These are phyloP conservation scores for Plantago coronopus DNA, from an alignment of 305 asterid genomes.

Conservation along the genomic window DNA sequence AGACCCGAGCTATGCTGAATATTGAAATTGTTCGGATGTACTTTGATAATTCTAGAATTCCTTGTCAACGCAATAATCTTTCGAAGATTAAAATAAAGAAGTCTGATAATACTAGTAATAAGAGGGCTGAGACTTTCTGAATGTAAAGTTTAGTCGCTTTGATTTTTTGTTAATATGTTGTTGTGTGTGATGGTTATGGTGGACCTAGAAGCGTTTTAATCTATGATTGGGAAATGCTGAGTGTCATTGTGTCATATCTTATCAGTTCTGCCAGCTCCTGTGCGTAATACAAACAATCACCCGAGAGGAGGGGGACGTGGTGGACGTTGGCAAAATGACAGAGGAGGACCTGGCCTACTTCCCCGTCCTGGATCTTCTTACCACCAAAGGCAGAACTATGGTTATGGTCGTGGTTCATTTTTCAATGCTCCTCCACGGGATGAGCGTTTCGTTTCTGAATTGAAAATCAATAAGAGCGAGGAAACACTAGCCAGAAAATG, in stretches of 20 bases:
- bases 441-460: slow-evolving; percentile 90
- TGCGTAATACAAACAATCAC: slow-evolving; percentile 54
- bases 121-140: too few species aligned
- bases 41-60: too few species aligned
- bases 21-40: too few species aligned
- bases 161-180: too few species aligned
- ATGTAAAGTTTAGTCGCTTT: too few species aligned
- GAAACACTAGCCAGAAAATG: slow-evolving; percentile 87
- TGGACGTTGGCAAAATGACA: slow-evolving; percentile 87
- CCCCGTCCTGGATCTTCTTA: slow-evolving; percentile 89
- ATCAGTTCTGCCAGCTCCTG: slow-evolving; percentile 64
- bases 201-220: too few species aligned
- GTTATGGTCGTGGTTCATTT: slow-evolving; percentile 50
- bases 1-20: too few species aligned
- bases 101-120: too few species aligned
- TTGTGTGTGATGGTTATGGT: too few species aligned
- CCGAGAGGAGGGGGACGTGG: slow-evolving; percentile 55
- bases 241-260: slow-evolving; percentile 23
- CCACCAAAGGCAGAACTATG: slow-evolving; percentile 66
- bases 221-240: neutral
- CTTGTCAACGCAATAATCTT: too few species aligned
- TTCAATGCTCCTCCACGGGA: slow-evolving; percentile 68
- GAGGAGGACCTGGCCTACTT: slow-evolving; percentile 88
- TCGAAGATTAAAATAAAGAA: too few species aligned
- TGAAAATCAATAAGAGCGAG: slow-evolving; percentile 87